These are phyloP conservation scores for Sicyos edulis DNA, from an alignment of 306 rosid genomes.

Conservation along the genomic window DNA sequence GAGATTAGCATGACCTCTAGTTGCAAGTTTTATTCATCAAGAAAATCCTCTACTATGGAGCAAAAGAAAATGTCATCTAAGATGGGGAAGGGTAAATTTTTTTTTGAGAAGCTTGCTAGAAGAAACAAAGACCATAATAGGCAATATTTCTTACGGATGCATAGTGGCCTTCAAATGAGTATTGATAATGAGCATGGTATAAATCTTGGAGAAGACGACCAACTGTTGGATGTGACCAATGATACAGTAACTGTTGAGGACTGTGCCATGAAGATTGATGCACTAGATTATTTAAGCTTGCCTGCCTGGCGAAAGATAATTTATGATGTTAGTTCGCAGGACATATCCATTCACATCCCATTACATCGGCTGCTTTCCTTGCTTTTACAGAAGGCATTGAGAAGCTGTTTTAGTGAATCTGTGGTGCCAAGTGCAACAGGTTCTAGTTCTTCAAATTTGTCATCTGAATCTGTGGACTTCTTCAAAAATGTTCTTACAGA, in stretches of 20 bases:
- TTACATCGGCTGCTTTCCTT: conserved; percentile 82
- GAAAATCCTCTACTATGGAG: conserved; percentile 32
- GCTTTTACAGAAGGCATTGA: conserved; percentile 69
- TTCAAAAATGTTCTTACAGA: conserved; percentile 67
- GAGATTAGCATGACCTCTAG: conserved; percentile 35
- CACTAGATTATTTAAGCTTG: conserved; percentile 47
- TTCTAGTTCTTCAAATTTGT: conserved; percentile 34
- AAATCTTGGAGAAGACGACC: conserved; percentile 33
- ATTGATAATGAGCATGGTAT: conserved; percentile 30
- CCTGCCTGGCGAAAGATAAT: conserved; percentile 82
- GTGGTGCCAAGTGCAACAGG: conserved; percentile 32
- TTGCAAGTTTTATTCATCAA: conserved; percentile 54
- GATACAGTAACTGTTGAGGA: conserved; percentile 58
- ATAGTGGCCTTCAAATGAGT: conserved; percentile 25
- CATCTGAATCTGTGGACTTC: conserved; percentile 44
- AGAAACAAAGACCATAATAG: conserved; percentile 51
- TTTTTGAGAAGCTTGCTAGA: conserved; percentile 52
- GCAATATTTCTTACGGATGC: conserved; percentile 31
- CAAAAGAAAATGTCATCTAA: conserved; percentile 53
- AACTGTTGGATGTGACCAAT: conserved; percentile 29
- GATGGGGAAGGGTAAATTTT: conserved; percentile 51
- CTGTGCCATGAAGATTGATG: conserved; percentile 45
- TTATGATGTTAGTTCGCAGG: conserved; percentile 81
- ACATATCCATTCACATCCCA: conserved; percentile 77
- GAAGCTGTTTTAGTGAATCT: conserved; percentile 59